Base-by-base conservation (phyloP, 2,329 filamentous ascomycete genomes). In the Didymella segeticola region DNA sequence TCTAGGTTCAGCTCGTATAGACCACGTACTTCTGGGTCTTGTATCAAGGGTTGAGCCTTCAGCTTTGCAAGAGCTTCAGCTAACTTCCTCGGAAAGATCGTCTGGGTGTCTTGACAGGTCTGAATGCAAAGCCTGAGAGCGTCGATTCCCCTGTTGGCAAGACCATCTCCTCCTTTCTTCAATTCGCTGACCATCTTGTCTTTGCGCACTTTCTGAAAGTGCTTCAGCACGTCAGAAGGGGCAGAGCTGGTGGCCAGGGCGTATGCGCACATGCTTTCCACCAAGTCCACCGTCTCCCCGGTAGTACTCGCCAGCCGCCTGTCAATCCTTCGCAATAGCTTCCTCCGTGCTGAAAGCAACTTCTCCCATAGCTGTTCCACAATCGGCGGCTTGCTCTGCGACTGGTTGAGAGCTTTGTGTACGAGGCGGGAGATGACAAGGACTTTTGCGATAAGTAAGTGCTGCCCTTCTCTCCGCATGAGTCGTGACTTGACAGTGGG, bases 161-260 rank as follows among this genome's bases (percentile, higher is more conserved):
- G 80, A 43, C 76, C 75, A 30, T 77, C 77, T 39, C 77, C 57
- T 12, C 63, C 63, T 23, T 78, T 39, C 74, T 86, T 83, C 42
- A 93, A 82, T 10, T 85, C 82, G 31, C 82, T 75, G 0, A 83
- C 79, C 66, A 96, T 86, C 25, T 87, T 86, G 52, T 89, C 84
- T 33, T 84, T 82, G 37, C 93, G 83, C 7, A 92, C 83, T 45
- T 86, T 82, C 43, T 96, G 82, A 64, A 97, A 93, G 74, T 95
- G 87, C 7, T 85, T 80, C 47, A 97, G 75, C 0, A 91, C 89
- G 69, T 96, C 92, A 52, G 84, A 86, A 0, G 90, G 86, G 0
- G 91, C 89, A 0, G 89, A 91, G 66, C 86, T 96, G 3, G 89
- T 92, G 1, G 87, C 86, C 43, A 98, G 80, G 57, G 91, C 92